Percentiles rank a stretch among this genome's conserved stretches.
Evolutionary conservation across 108 stramenopile genomes (phyloP).

Genomic region (Nitzschia sp.): DNA sequence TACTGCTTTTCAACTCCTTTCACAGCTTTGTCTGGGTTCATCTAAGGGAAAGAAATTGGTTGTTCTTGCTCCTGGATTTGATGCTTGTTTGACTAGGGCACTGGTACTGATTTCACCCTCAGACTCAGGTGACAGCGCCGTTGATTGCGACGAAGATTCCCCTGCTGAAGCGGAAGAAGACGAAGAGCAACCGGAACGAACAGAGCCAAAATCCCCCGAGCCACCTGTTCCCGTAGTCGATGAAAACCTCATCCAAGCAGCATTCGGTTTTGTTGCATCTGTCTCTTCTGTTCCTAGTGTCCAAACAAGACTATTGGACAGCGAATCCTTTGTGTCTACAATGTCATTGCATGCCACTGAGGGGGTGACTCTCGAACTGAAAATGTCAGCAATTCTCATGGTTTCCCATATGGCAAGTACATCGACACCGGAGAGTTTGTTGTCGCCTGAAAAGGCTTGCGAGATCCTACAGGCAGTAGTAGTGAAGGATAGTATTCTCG

Average conservation of each 20-base stretch:
- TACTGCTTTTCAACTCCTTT: conserved; percentile 39
- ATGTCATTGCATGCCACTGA: neutral
- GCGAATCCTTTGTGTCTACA: neutral
- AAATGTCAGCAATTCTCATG: conserved; percentile 15
- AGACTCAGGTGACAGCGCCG: conserved; percentile 3
- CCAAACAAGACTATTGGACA: conserved; percentile 16
- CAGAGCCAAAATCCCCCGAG: conserved; percentile 16
- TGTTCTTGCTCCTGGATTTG: conserved; percentile 23
- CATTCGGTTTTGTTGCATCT: conserved; percentile 36
- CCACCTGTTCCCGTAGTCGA: conserved; percentile 26
- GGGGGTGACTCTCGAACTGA: neutral
- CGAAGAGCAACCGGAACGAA: conserved; percentile 7
- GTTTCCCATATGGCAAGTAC: conserved; percentile 32
- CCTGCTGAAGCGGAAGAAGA: conserved; percentile 13
- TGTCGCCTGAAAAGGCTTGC: conserved; percentile 13
- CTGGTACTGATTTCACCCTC: conserved; percentile 24
- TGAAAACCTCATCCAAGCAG: conserved; percentile 26
- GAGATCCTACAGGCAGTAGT: conserved; percentile 21
- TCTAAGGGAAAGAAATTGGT: conserved; percentile 43
- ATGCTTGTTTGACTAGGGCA: conserved; percentile 31
- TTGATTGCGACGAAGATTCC: conserved; percentile 5
- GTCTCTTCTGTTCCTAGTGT: conserved; percentile 24
- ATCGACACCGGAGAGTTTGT: conserved; percentile 11
- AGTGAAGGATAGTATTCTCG: neutral
- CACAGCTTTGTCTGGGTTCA: conserved; percentile 37